These are phyloP conservation scores for Rhodamnia rubescens DNA, from an alignment of 345 rosid genomes.

Conservation along the genomic window DNA sequence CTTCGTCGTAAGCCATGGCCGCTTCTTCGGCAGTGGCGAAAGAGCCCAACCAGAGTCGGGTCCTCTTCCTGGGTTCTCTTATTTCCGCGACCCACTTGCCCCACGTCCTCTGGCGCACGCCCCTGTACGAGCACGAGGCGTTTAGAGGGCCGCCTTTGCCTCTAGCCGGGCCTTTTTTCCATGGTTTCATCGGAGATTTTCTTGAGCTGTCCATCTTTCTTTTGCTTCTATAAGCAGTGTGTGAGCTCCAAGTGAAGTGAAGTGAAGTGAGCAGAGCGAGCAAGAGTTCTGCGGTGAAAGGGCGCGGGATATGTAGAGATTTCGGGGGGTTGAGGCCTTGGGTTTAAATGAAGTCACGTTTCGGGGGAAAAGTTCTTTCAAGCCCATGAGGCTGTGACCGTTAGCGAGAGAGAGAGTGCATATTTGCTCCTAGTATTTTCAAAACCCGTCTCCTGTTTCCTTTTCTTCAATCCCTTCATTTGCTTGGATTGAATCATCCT, in stretches of 20 bases:
- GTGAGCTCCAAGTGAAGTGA: background rate
- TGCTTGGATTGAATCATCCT: background rate
- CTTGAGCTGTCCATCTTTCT: conserved; percentile 28
- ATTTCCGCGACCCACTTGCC: conserved; percentile 99
- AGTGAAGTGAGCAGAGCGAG: background rate
- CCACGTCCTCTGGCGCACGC: conserved; percentile 94
- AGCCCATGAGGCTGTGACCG: conserved; percentile 1
- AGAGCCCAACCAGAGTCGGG: conserved; percentile 84
- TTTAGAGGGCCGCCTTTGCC: conserved; percentile 95
- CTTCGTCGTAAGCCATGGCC: conserved; percentile 91
- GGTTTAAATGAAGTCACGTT: conserved; percentile 9
- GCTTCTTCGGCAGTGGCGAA: conserved; percentile 93
- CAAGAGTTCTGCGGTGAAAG: background rate
- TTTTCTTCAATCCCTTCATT: background rate
- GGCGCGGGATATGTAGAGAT: conserved; percentile 1
- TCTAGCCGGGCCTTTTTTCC: conserved; percentile 90
- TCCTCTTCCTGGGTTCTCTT: conserved; percentile 86
- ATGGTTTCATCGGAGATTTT: conserved; percentile 56
- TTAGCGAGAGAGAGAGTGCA: background rate
- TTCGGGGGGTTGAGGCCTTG: background rate
- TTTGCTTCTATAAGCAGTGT: background rate
- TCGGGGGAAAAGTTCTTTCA: background rate
- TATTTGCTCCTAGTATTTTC: background rate
- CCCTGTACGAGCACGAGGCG: conserved; percentile 71
- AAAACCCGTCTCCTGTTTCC: background rate